phyloP scores from a whole-genome alignment of 768 basidiomycete species.

The Hygrophoropsis aurantiaca region DNA sequence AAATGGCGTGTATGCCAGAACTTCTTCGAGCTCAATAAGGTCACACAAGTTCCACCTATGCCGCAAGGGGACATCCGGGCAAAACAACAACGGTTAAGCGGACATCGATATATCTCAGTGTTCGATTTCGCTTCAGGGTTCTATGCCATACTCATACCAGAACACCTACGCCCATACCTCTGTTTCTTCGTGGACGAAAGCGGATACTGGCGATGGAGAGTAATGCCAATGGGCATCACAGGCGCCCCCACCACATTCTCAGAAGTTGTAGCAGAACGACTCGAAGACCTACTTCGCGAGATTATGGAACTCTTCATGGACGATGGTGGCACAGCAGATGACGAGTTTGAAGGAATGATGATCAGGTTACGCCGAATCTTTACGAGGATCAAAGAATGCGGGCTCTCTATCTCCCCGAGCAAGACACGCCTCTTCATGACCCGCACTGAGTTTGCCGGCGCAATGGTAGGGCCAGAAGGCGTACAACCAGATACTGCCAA shows the following conservation, averaged over 20 bases:
- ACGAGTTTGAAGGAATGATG: not conserved
- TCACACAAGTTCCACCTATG: constrained; percentile 16
- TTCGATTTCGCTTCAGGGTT: constrained; percentile 25
- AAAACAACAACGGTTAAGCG: constrained; percentile 19
- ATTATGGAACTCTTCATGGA: constrained; percentile 13
- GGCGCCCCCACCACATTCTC: constrained; percentile 20
- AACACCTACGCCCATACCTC: constrained; percentile 14
- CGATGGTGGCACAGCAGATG: constrained; percentile 15
- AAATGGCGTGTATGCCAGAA: constrained; percentile 22
- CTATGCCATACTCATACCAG: constrained; percentile 16
- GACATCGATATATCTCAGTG: constrained; percentile 14
- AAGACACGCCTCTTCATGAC: constrained; percentile 11
- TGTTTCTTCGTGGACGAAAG: constrained; percentile 22
- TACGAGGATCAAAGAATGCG: not conserved
- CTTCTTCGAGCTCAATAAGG: constrained; percentile 20
- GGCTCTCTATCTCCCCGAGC: not conserved
- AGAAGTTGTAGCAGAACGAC: not conserved
- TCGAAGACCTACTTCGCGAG: constrained; percentile 11
- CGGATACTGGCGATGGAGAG: constrained; percentile 17
- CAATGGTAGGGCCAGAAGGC: not conserved
- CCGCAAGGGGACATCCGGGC: constrained; percentile 20
- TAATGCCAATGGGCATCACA: constrained; percentile 25
- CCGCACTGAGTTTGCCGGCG: not conserved
- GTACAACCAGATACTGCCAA: constrained; percentile 3
- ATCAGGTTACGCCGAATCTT: not conserved